Base-by-base conservation (phyloP, 352 stramenopile genomes). In the Globisporangium solare region DNA sequence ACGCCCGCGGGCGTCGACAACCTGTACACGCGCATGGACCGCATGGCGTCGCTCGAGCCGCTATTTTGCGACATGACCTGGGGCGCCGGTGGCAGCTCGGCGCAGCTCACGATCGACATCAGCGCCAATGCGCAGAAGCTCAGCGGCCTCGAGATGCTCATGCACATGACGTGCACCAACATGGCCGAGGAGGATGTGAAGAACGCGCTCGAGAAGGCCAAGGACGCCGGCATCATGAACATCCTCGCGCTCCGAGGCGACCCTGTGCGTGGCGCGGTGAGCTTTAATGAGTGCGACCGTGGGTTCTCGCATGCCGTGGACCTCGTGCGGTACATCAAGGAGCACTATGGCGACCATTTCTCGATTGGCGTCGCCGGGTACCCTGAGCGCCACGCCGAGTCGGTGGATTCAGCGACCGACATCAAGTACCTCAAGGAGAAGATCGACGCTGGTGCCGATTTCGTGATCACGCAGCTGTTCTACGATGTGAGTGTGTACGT, bases 391-490 rank as follows among this genome's bases (percentile, higher is more conserved):
- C 97, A 99, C 73, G 74, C 92, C 2, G 96, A 98, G 66, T 83
- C 85, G 27, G 82, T 88, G 3, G 74, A 88, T 66, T 40, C 57
- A 50, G 69, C 98, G 40, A 86, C 84, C 40, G 97, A 99, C 68
- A 96, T 99, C 71, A 70, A 88, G 60, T 99, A 98, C 75, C 73
- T 99, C 18, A 99, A 99, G 68, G 76, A 94, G 53, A 99, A 98
- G 65, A 73, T 98, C 20, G 97, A 99, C 67, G 96, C 97, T 18
- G 97, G 97, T 51, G 96, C 94, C 32, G 95, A 99, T 58, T 98
- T 99, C 58, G 93, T 99, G 60, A 97, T 99, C 64, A 99, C 97
- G 35, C 97, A 99, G 86, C 98, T 99, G 74, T 99, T 99, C 67
- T 99, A 99, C 68, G 97, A 99, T 64, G 83, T 95, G 24, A 69